Evolutionary conservation across 2,329 filamentous ascomycete species (phyloP).

Genomic region (Pseudogymnoascus sp.): DNA sequence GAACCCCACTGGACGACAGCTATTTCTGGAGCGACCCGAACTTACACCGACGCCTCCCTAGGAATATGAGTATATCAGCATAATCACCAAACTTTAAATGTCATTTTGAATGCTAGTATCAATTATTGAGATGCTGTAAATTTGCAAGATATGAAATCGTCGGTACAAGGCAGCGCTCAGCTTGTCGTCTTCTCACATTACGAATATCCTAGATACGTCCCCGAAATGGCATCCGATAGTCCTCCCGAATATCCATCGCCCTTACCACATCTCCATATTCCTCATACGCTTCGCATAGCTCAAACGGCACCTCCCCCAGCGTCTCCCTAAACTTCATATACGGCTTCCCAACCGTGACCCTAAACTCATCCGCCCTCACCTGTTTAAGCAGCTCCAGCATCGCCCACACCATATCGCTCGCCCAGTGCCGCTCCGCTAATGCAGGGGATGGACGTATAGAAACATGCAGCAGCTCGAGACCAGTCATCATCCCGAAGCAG

Average conservation of each 20-base stretch:
- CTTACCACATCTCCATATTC: not conserved
- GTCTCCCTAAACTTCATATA: not conserved
- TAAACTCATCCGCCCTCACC: not conserved
- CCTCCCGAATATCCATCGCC: too few species aligned
- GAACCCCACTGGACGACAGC: not conserved
- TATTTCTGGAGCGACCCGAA: not conserved
- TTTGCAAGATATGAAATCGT: not conserved
- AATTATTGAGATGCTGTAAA: not conserved
- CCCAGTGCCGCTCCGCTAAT: not conserved
- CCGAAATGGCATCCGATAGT: too few species aligned
- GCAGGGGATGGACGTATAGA: not conserved
- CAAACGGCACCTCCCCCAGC: not conserved
- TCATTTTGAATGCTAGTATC: not conserved
- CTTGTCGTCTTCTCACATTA: not conserved
- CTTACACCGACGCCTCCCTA: not conserved
- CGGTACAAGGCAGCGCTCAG: not conserved
- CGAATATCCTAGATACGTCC: not conserved
- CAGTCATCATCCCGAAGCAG: not conserved
- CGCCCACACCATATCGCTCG: not conserved
- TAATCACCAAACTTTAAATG: not conserved
- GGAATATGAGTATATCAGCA: not conserved
- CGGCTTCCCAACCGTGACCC: not conserved
- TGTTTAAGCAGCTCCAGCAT: not conserved
- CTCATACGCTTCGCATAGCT: not conserved
- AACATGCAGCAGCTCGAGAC: not conserved